Evolutionary conservation across 2,329 filamentous ascomycete species (phyloP), one percentile per base, ranked within the genome.

Genomic region (Nothomitra cinnamomea): DNA sequence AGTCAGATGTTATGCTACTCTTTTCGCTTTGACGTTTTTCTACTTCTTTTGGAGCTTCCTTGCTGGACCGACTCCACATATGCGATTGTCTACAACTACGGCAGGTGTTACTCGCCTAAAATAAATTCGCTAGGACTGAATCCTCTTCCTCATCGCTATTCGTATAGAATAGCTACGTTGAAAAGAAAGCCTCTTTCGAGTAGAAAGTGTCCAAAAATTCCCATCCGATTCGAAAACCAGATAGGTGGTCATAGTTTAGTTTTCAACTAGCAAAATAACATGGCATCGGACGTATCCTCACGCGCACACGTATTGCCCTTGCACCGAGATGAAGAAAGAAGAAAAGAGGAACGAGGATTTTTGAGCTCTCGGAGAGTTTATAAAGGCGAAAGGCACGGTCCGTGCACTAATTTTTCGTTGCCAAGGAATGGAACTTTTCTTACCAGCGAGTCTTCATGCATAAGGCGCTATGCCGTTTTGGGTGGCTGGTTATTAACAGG

Each of bases 221-320:
- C 82, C 75, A 76, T 72, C 71, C 78, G 77, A 76, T 74, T 76
- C 74, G 72, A 73, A 75, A 77, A 76, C 81, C 79, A 77, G 76
- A 70, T 75, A 73, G 74, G 83, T 75, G 75, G 83, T 86, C 83
- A 84, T 75, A 73, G 75, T 72, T 74, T 85, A 85, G 82, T 85
- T 85, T 85, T 85, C 82, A 86, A 85, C 82, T 85, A 87, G 83
- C 83, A 87, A 32, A 86, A 85, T n/a, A 86, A 86, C 76, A 77
- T 78, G 77, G 78, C 79, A 82, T 87, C 84, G 79, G 84, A 87
- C 80, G 77, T 80, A 82, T 86, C 83, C 80, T 87, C 83, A 87
- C 80, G 83, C 81, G 78, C 79, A 82, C 78, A 78, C 80, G 77
- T 85, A 83, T 83, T 78, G 81, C 83, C 81, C 79, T 71, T 82